Conservation (phyloP, 768 basidiomycete genomes). For the Candolleomyces eurysporus region DNA sequence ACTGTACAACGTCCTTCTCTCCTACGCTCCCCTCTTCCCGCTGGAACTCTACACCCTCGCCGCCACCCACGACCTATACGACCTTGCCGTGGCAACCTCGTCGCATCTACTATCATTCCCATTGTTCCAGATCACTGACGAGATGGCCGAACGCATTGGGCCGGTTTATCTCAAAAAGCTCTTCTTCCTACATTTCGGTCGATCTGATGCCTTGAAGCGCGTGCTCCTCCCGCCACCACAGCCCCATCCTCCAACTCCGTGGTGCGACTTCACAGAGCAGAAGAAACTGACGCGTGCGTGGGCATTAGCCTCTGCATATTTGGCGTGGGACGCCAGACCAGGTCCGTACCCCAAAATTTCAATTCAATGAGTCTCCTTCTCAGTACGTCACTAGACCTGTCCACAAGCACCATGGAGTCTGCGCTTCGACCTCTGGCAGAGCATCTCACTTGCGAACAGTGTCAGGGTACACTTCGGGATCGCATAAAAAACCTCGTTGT, state of each 20-base stretch:
- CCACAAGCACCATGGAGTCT: slow-evolving; percentile 67
- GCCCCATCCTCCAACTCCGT: slow-evolving; percentile 66
- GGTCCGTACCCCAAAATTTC: slow-evolving; percentile 40
- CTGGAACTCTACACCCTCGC: slow-evolving; percentile 74
- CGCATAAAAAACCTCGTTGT: slow-evolving; percentile 66
- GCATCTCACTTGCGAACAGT: slow-evolving; percentile 68
- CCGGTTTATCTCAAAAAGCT: slow-evolving; percentile 76
- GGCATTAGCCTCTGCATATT: slow-evolving; percentile 79
- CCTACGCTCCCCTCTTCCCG: slow-evolving; percentile 65
- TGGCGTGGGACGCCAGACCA: slow-evolving; percentile 81
- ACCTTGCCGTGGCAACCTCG: slow-evolving; percentile 74
- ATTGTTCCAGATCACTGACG: slow-evolving; percentile 67
- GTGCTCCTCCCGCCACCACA: slow-evolving; percentile 73
- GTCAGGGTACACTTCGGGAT: slow-evolving; percentile 58
- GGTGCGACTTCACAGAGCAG: slow-evolving; percentile 73
- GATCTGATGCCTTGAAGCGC: slow-evolving; percentile 78
- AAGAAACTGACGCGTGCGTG: slow-evolving; percentile 79
- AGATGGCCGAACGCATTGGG: slow-evolving; percentile 66
- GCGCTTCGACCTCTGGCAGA: slow-evolving; percentile 69
- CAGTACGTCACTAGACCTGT: slow-evolving; percentile 52
- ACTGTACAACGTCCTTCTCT: slow-evolving; percentile 59
- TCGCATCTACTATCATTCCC: slow-evolving; percentile 72
- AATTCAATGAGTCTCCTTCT: slow-evolving; percentile 10
- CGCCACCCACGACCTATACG: slow-evolving; percentile 61
- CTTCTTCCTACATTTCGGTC: slow-evolving; percentile 82